Percentiles rank a stretch among this genome's conserved stretches.
These are phyloP conservation scores for Cyberlindnera euphorbiiphila DNA, from an alignment of 805 yeast genomes.

Conservation along the genomic window DNA sequence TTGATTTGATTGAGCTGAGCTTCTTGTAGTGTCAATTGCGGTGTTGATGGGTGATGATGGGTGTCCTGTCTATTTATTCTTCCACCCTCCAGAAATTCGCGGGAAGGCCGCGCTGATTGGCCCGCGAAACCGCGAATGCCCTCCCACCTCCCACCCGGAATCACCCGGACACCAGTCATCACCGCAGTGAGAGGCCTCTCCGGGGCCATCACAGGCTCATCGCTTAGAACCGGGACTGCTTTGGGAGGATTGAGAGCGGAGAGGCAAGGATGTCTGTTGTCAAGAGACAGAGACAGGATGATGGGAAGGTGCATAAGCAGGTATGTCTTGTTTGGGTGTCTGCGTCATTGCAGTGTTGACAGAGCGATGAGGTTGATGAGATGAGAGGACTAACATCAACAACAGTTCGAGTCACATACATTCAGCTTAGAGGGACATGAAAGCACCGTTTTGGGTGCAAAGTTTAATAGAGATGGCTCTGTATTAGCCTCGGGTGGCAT, in stretches of 20 bases:
- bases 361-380: background rate
- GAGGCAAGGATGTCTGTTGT: constrained; percentile 34
- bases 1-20: no score
- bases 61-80: no score
- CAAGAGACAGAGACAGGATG: constrained; percentile 30
- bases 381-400: constrained; percentile 6
- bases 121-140: constrained; percentile 4
- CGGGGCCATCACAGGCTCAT: no score
- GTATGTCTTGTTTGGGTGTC: constrained; percentile 17
- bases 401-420: constrained; percentile 15
- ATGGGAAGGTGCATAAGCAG: constrained; percentile 2
- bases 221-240: no score
- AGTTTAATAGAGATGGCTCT: constrained; percentile 50
- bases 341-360: no score
- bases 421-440: constrained; percentile 47
- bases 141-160: no score
- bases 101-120: constrained; percentile 18
- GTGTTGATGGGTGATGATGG: no score
- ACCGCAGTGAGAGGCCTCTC: no score
- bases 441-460: constrained; percentile 49
- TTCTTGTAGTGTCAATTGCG: constrained; percentile 1
- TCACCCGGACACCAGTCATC: constrained; percentile 18
- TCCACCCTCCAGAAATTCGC: background rate
- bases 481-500: constrained; percentile 59
- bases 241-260: no score